Base-by-base conservation (phyloP, 768 basidiomycete species). In the Leucocoprinus sp. region DNA sequence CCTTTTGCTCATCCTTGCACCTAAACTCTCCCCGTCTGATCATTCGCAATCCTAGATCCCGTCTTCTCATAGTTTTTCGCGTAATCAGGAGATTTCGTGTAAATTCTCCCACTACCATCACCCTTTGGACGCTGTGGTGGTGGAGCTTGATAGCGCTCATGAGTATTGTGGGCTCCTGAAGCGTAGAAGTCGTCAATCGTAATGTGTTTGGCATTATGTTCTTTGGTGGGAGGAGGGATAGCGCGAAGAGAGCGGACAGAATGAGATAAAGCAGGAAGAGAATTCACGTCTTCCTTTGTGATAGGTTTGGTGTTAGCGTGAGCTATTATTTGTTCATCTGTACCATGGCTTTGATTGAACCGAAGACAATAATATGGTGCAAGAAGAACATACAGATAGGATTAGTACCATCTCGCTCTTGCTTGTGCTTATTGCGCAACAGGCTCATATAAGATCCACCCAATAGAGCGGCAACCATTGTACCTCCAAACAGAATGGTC, bases 81-180 rank as follows among this genome's bases (percentile, higher is more conserved):
- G 51, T 62, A 64, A 39, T 62, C 59, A 3, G 63, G 60, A 15
- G 63, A 62, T 41, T 68, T 63, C 4, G 65, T 63, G 33, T 64
- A 64, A 3, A 56, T 57, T 22, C 50, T 50, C 1, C 54, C 56
- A 29, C 56, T 54, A 4, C 55, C 58, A 21, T 57, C 53, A n/a
- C 28, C 43, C 29, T 52, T 55, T 21, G 48, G 44, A 26, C 63
- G 58, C 47, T 66, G 66, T 0, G 65, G 65, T 9, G 60, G 47
- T 1, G 66, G 65, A 17, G 54, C 56, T 52, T 60, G 57, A 23
- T 49, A 45, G 5, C 56, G 54, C 18, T 50, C 59, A 7, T 45
- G 24, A 34, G 54, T 50, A 23, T 37, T 29, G 29, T 53, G 47
- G 26, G 46, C 51, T 33, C 55, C 42, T n/a, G 59, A 54, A 4